These are phyloP conservation scores for Hortaea werneckii DNA, from an alignment of 2,329 filamentous ascomycete genomes.

Conservation along the genomic window DNA sequence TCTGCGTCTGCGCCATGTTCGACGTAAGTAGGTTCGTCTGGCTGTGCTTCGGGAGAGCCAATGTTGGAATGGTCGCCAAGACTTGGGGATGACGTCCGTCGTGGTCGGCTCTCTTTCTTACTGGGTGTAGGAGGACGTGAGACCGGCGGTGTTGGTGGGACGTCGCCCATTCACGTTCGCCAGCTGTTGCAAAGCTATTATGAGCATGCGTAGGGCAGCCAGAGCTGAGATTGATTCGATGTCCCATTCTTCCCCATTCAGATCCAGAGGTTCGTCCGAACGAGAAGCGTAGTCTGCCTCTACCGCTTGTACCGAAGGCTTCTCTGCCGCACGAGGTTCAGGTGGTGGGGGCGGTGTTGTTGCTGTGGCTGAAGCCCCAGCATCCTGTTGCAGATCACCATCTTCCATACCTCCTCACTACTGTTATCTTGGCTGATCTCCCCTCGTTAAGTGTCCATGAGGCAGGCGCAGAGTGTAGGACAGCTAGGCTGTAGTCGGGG, in stretches of 20 bases:
- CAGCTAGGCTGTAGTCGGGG: too few relatives aligned
- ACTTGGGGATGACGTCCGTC: constrained; percentile 8
- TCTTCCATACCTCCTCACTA: constrained; percentile 15
- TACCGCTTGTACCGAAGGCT: constrained; percentile 6
- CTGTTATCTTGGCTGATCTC: neutral
- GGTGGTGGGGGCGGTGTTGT: constrained; percentile 17
- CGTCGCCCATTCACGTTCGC: constrained; percentile 64
- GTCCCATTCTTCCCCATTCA: constrained; percentile 43
- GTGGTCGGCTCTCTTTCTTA: constrained; percentile 44
- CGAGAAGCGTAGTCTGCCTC: constrained; percentile 5
- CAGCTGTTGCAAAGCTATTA: constrained; percentile 47
- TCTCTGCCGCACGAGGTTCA: constrained; percentile 12
- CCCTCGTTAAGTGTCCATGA: neutral
- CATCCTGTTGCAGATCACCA: constrained; percentile 8
- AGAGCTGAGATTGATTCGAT: constrained; percentile 63
- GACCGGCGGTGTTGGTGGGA: constrained; percentile 69
- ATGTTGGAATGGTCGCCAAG: constrained; percentile 6
- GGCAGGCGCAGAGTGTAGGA: neutral
- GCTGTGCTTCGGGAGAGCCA: constrained; percentile 39
- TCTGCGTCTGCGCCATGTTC: constrained; percentile 55
- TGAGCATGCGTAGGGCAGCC: constrained; percentile 71
- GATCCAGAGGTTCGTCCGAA: constrained; percentile 20
- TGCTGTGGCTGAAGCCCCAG: neutral
- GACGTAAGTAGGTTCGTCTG: constrained; percentile 36
- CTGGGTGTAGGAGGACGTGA: constrained; percentile 53